Percentiles rank a stretch among this genome's conserved stretches.
These are phyloP conservation scores for Ceratobasidium sp. DNA, from an alignment of 1,284 basidiomycete genomes.

Conservation along the genomic window DNA sequence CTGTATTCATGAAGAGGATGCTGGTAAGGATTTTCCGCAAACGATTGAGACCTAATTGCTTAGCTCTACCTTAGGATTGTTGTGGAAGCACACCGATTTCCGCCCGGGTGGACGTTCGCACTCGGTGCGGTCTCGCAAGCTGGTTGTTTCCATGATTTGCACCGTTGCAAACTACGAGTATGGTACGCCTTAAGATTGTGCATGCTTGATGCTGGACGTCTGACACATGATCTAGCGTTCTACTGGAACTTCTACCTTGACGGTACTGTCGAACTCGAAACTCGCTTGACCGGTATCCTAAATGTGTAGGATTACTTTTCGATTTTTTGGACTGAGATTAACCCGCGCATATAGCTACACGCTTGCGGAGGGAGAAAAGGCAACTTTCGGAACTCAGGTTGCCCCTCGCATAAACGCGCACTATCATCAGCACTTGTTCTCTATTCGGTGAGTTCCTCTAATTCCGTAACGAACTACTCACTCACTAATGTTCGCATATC, in stretches of 20 bases:
- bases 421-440: conserved; percentile 89
- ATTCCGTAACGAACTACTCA: conserved; percentile 32
- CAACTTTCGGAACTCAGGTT: conserved; percentile 78
- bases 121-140: conserved; percentile 80
- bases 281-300: conserved; percentile 79
- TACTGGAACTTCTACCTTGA: conserved; percentile 86
- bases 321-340: conserved; percentile 5
- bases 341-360: conserved; percentile 48
- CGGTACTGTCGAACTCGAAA: conserved; percentile 82
- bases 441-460: conserved; percentile 63
- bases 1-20: conserved; percentile 93
- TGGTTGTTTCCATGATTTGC: conserved; percentile 89
- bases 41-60: background rate
- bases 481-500: conserved; percentile 49
- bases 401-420: conserved; percentile 90
- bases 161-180: conserved; percentile 58
- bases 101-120: conserved; percentile 80
- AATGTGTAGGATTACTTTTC: conserved; percentile 54
- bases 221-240: conserved; percentile 64
- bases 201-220: no score
- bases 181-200: conserved; percentile 11
- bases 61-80: conserved; percentile 46
- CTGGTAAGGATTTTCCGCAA: conserved; percentile 57
- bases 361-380: conserved; percentile 61
- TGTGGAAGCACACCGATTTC: conserved; percentile 91